Evolutionary conservation across 495 filamentous ascomycete genomes (phyloP).

Genomic region (Aspergillus affinis): DNA sequence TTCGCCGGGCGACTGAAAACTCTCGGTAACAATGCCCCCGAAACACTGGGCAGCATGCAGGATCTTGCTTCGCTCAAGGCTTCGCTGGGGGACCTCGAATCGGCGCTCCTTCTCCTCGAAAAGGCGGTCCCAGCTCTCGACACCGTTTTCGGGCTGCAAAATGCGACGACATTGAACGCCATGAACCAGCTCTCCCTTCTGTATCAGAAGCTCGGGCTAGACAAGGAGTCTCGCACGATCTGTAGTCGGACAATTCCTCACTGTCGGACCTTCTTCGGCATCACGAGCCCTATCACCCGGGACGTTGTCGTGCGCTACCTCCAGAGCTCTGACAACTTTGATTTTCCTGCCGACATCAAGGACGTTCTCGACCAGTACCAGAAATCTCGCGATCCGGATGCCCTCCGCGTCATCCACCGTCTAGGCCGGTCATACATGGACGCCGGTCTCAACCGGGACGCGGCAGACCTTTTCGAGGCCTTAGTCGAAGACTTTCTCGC

Average conservation of each 20-base stretch:
- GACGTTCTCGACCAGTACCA: slow-evolving; percentile 29
- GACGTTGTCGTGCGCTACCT: slow-evolving; percentile 29
- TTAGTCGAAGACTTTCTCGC: slow-evolving; percentile 28
- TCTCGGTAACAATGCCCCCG: slow-evolving; percentile 30
- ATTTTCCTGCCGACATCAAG: slow-evolving; percentile 31
- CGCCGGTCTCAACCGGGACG: slow-evolving; percentile 31
- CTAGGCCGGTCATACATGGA: slow-evolving; percentile 31
- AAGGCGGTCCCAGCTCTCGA: slow-evolving; percentile 33
- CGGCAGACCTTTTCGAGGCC: slow-evolving; percentile 26
- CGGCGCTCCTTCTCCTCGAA: slow-evolving; percentile 28
- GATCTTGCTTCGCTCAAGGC: slow-evolving; percentile 30
- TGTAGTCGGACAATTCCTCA: slow-evolving; percentile 27
- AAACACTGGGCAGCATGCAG: slow-evolving; percentile 34
- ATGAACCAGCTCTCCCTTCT: slow-evolving; percentile 31
- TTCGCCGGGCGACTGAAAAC: slow-evolving; percentile 31
- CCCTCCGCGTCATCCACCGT: slow-evolving; percentile 31
- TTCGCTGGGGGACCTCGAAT: slow-evolving; percentile 28
- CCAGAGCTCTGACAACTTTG: slow-evolving; percentile 29
- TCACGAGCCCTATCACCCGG: slow-evolving; percentile 25
- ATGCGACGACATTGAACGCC: slow-evolving; percentile 28
- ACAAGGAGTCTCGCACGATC: slow-evolving; percentile 26
- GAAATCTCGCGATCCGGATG: slow-evolving; percentile 23
- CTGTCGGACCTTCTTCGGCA: slow-evolving; percentile 28
- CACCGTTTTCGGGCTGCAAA: slow-evolving; percentile 30
- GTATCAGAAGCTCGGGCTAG: slow-evolving; percentile 32